A percentile compares a stretch with the other conserved stretches of the same genome.
phyloP scores from a whole-genome alignment of 495 filamentous ascomycete species.

The Coniosporium apollinis region DNA sequence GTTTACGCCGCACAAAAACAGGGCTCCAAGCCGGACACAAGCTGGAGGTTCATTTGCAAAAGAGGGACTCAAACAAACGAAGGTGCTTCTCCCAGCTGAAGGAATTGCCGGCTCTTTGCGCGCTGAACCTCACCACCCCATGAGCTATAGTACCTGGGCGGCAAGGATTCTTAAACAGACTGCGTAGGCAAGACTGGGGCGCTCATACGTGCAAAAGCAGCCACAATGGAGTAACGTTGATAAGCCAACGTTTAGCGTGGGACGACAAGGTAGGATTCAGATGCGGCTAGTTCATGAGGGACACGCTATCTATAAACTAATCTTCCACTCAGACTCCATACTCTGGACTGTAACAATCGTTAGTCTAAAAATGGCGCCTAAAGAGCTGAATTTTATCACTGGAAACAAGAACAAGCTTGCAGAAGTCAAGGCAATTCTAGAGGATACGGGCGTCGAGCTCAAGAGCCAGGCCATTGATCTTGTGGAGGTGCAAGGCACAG shows the following conservation, averaged over 20 bases:
- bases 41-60: too few relatives aligned
- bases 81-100: too few relatives aligned
- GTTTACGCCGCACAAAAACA: too few relatives aligned
- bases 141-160: too few relatives aligned
- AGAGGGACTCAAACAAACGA: too few relatives aligned
- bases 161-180: too few relatives aligned
- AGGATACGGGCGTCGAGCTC: constrained; percentile 46
- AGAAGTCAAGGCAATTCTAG: constrained; percentile 77
- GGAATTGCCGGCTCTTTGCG: too few relatives aligned
- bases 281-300: not conserved
- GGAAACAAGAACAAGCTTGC: constrained; percentile 83
- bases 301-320: not conserved
- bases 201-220: not conserved
- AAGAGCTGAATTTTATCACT: constrained; percentile 78
- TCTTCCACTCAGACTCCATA: not conserved
- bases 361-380: constrained; percentile 9
- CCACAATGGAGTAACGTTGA: not conserved
- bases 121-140: too few relatives aligned
- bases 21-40: too few relatives aligned
- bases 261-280: too few relatives aligned
- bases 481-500: constrained; percentile 77
- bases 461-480: constrained; percentile 60
- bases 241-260: not conserved
- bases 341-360: not conserved
- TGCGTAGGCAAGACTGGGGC: not conserved